Evolutionary conservation across 345 rosid genomes (phyloP).

Genomic region (Arabis alpina): DNA sequence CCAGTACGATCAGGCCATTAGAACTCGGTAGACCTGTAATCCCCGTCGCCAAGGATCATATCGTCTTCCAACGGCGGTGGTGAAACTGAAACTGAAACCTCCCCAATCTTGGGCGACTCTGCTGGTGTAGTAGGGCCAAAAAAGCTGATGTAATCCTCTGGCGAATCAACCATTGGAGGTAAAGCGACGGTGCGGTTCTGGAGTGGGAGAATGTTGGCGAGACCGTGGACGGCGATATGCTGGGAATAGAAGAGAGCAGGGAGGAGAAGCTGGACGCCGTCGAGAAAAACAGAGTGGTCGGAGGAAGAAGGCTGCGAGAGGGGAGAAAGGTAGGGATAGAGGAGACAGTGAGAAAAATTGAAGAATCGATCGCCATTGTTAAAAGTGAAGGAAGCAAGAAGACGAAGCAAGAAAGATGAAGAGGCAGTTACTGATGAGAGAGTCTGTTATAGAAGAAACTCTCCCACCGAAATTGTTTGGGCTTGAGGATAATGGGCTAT

Average conservation of each 20-base stretch:
- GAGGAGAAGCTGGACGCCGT: slow-evolving; percentile 30
- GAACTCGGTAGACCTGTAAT: slow-evolving; percentile 6
- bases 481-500: neutral
- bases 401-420: slow-evolving; percentile 22
- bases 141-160: neutral
- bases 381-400: slow-evolving; percentile 5
- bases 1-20: neutral
- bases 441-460: neutral
- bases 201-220: slow-evolving; percentile 31
- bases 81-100: slow-evolving; percentile 3
- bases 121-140: slow-evolving; percentile 10
- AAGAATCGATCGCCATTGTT: slow-evolving; percentile 23
- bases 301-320: slow-evolving; percentile 10
- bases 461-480: neutral
- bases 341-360: neutral
- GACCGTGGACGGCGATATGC: slow-evolving; percentile 49
- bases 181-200: slow-evolving; percentile 5
- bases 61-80: slow-evolving; percentile 7
- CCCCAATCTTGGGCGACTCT: slow-evolving; percentile 4
- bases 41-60: slow-evolving; percentile 3
- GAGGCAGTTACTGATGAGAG: neutral
- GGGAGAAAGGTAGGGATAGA: slow-evolving; percentile 42
- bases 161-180: slow-evolving; percentile 16
- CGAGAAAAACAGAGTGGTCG: slow-evolving; percentile 5
- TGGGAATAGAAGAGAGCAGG: slow-evolving; percentile 43